Conservation (phyloP, 805 yeast species). For the Monosporozyma aerobia region DNA sequence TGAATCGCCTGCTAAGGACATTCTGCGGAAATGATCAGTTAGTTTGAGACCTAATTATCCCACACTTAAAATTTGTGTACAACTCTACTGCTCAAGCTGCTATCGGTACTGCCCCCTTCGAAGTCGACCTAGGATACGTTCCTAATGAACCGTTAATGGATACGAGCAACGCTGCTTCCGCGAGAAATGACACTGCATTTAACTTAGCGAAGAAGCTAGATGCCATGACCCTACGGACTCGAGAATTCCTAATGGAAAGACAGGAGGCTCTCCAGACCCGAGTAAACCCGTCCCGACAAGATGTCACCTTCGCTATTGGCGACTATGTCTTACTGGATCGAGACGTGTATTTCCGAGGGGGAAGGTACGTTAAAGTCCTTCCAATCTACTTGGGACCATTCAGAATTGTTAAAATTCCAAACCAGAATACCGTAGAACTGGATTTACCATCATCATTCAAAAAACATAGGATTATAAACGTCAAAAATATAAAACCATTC, state of each 20-base stretch:
- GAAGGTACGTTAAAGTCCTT: slow-evolving; percentile 1
- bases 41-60: too few species aligned
- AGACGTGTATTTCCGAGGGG: slow-evolving; percentile 5
- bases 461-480: slow-evolving; percentile 5
- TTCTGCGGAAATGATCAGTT: not conserved
- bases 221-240: not conserved
- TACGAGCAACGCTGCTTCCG: not conserved
- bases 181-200: not conserved
- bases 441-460: slow-evolving; percentile 4
- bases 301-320: not conserved
- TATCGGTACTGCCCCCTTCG: slow-evolving; percentile 4
- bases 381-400: slow-evolving; percentile 7
- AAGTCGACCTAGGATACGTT: slow-evolving; percentile 6
- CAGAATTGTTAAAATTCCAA: not conserved
- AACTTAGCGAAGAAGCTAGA: not conserved
- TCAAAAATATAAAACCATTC: slow-evolving; percentile 1
- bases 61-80: slow-evolving; percentile 5
- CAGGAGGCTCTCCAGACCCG: slow-evolving; percentile 1
- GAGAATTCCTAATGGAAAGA: slow-evolving; percentile 1
- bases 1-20: slow-evolving; percentile 1
- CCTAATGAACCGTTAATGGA: slow-evolving; percentile 5
- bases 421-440: slow-evolving; percentile 5
- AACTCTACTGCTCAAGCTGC: slow-evolving; percentile 2
- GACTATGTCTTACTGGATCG: slow-evolving; percentile 5
- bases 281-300: not conserved